Evolutionary conservation across 2,329 filamentous ascomycete species (phyloP), one percentile per base, ranked within the genome.

Genomic region (Sclerotinia spermophila): DNA sequence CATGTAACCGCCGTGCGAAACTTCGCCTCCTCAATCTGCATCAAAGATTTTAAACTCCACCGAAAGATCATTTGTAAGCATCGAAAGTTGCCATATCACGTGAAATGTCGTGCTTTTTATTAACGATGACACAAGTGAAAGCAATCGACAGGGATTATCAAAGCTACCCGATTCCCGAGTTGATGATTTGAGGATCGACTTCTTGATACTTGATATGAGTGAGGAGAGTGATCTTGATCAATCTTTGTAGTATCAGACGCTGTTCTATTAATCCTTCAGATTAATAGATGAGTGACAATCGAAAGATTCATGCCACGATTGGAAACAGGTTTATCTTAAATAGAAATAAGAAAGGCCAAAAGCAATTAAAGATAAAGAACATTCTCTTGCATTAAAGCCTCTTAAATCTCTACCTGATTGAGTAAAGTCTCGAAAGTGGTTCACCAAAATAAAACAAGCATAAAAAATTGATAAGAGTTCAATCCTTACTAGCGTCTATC

Each of bases 401-500:
- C 42, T 19, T 8, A 24, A 64, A 61, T 17, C 60, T 27, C 30
- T 64, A n/a, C 60, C 44, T n/a, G 11, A 48, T 64, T 1, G 21
- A 48, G 60, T n/a, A 38, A 64, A 53, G 48, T 53, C 48, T 7
- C 5, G n/a, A 27, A 53, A 38, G 44, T 62, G 24, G 30, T 30
- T 33, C n/a, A 62, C 27, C 21, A 62, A 62, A 58, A 24, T 21
- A 48, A 33, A 64, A 48, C 42, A 48, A 48, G 24, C 45, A 53
- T 27, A 33, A 55, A 40, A 55, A 67, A 33, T 2, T 45, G 44
- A 38, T 53, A 51, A 38, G 33, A 53, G 4, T 27, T 38, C 7
- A 30, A 69, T 65, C 68, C 68, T 33, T 69, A 55, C 68, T 69
- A 69, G 68, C 59, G 68, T 44, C 68, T 53, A 69, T 69, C 68